Evolutionary conservation across 768 basidiomycete species (phyloP), one percentile per base, ranked within the genome.

Genomic region (Roridomyces roridus): DNA sequence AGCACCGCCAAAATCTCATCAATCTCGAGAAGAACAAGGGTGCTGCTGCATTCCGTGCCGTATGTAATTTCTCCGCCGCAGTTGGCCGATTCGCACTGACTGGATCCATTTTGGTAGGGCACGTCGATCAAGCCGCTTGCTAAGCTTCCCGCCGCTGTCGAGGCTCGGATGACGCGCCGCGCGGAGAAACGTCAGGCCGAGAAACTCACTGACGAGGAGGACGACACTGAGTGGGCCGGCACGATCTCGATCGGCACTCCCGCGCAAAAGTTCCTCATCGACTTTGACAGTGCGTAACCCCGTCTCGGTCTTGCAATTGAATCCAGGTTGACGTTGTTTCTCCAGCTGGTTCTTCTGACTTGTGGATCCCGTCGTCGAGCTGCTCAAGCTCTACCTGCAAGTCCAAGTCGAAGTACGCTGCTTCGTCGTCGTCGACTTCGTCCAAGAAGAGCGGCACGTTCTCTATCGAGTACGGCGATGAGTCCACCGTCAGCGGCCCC

Each of bases 381-480:
- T 77, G 75, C 64, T 65, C 55, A 17, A 60, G 50, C 36, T 69
- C 64, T 18, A 65, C 65, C 28, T 77, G 75, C 65, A 54, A 62
- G 3, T 55, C 63, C n/a, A 74, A 76, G 53, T 66, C 51, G 18
- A 55, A 50, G 18, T 77, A 74, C 65, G 55, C 69, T 51, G 64
- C 75, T 2, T 17, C 44, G n/a, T n/a, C 52, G 25, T 73, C 71
- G 23, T 69, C 72, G 0, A 74, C 77, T 2, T 65, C 76, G 1
- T 51, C 44, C 7, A 66, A 71, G 59, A 51, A 70, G 18, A 47
- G 61, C 17, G 66, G 70, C 35, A 62, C 65, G 5, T 80, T 82
- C 65, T 64, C 56, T 14, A 71, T 83, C 43, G 29, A 59, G 14
- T 82, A 80, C 58, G 81, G 79, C 36, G 81, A 83, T 50, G 79